phyloP scores from a whole-genome alignment of 768 basidiomycete species.

The Russula lepida region DNA sequence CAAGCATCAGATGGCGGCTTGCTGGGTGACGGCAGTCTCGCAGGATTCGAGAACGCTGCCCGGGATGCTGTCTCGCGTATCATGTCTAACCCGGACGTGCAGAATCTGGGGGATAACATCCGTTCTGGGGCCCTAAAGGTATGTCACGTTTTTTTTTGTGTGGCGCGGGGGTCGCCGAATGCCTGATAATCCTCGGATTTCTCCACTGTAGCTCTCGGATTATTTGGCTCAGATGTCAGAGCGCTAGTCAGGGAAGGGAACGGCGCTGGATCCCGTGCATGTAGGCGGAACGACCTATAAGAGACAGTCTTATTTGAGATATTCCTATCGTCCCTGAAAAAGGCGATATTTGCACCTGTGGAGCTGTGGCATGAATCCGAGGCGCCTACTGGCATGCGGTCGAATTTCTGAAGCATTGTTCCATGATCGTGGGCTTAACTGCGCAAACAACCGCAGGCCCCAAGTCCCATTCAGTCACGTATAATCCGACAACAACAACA shows the following conservation, averaged over 20 bases:
- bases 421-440: background rate
- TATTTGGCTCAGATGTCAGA: slow-evolving; percentile 50
- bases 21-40: slow-evolving; percentile 40
- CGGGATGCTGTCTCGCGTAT: slow-evolving; percentile 68
- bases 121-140: slow-evolving; percentile 79
- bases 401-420: background rate
- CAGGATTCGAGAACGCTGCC: slow-evolving; percentile 54
- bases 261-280: background rate
- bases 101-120: slow-evolving; percentile 73
- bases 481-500: too few relatives aligned
- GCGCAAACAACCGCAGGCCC: background rate
- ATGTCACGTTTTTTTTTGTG: slow-evolving; percentile 22
- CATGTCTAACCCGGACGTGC: slow-evolving; percentile 79
- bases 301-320: background rate
- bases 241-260: background rate
- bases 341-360: background rate
- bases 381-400: background rate
- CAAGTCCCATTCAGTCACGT: too few relatives aligned
- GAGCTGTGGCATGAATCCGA: background rate
- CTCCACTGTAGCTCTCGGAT: slow-evolving; percentile 29
- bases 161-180: background rate
- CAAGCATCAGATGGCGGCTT: slow-evolving; percentile 48
- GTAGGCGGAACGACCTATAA: background rate
- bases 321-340: background rate
- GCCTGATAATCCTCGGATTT: slow-evolving; percentile 1